Evolutionary conservation across 306 rosid species (phyloP).

Genomic region (Benincasa hispida): DNA sequence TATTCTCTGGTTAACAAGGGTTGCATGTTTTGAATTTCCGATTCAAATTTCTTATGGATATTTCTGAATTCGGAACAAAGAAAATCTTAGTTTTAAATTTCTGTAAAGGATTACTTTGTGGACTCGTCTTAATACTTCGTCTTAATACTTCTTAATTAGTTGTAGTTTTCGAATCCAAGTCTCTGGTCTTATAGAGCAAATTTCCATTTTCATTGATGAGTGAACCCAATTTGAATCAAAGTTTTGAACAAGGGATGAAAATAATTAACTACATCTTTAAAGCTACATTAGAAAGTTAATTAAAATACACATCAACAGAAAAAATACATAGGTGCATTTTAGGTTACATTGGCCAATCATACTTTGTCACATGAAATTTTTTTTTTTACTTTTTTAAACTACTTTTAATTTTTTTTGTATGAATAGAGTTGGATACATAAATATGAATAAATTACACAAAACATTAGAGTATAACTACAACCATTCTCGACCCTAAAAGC

Average conservation of each 20-base stretch:
- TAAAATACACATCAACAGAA: too few species aligned
- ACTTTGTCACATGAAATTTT: too few species aligned
- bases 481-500: too few species aligned
- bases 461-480: background rate
- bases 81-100: background rate
- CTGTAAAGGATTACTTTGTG: background rate
- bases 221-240: background rate
- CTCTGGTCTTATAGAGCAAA: background rate
- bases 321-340: too few species aligned
- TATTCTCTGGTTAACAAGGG: background rate
- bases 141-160: too few species aligned
- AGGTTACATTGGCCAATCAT: too few species aligned
- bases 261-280: background rate
- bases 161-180: background rate
- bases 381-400: too few species aligned
- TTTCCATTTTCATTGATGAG: background rate
- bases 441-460: background rate
- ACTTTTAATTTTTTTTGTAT: too few species aligned
- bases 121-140: too few species aligned
- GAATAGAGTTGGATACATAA: too few species aligned
- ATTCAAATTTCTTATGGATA: background rate
- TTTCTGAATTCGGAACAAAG: background rate
- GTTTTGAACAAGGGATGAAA: background rate
- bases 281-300: background rate
- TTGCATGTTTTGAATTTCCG: background rate